Conservation (phyloP, 129 eudicot species). For the Centella asiatica region DNA sequence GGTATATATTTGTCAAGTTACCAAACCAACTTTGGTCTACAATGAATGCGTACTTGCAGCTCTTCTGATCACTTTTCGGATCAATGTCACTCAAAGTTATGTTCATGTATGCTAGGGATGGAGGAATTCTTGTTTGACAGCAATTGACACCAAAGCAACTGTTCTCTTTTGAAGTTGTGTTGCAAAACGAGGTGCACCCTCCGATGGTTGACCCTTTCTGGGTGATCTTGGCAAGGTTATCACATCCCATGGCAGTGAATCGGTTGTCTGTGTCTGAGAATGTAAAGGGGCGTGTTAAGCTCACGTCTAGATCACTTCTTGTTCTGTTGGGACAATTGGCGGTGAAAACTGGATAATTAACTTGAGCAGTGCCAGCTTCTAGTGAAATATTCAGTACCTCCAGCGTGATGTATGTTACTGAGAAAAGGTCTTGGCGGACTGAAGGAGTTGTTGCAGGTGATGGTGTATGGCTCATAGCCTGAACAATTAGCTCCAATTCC, state of each 20-base stretch:
- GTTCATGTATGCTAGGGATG: too few species aligned
- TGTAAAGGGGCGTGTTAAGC: background rate
- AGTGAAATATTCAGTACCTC: background rate
- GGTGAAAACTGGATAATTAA: background rate
- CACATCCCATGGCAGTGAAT: constrained; percentile 5
- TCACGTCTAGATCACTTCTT: background rate
- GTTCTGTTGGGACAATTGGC: background rate
- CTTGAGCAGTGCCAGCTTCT: background rate
- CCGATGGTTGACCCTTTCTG: background rate
- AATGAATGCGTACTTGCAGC: constrained; percentile 30
- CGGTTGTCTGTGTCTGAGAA: constrained; percentile 4
- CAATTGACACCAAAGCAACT: background rate
- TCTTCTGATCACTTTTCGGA: constrained; percentile 1
- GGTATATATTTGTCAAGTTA: constrained; percentile 2
- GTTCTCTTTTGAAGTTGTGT: background rate
- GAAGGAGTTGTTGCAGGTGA: background rate
- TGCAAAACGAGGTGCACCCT: constrained; percentile 11
- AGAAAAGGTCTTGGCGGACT: background rate
- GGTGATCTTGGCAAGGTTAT: constrained; percentile 1
- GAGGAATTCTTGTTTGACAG: background rate
- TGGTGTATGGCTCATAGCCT: background rate
- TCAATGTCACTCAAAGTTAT: too few species aligned
- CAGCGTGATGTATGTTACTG: background rate
- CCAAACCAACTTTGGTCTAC: constrained; percentile 22
- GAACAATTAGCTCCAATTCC: constrained; percentile 1